Conservation (phyloP, 306 rosid genomes). For the Hippophae gyantsensis region DNA sequence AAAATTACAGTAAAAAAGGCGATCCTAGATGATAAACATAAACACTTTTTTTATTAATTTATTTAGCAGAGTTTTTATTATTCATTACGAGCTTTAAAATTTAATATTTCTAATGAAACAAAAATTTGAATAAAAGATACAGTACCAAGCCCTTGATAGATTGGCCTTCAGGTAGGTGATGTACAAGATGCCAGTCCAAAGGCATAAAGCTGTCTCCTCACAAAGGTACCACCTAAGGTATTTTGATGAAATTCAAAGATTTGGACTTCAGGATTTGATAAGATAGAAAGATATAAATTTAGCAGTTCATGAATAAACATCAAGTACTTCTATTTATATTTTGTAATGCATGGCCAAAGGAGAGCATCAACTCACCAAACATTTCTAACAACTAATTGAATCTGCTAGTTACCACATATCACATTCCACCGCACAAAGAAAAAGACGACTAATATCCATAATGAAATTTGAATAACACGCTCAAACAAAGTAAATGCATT, state of each 20-base stretch:
- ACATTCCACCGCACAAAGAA: too few relatives aligned
- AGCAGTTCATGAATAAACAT: not conserved
- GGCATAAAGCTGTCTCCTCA: slow-evolving; percentile 81
- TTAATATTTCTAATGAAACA: slow-evolving; percentile 7
- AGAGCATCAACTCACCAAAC: too few relatives aligned
- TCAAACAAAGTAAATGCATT: too few relatives aligned
- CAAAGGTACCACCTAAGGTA: slow-evolving; percentile 84
- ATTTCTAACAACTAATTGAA: too few relatives aligned
- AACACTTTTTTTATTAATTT: not conserved
- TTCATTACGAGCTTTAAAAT: not conserved
- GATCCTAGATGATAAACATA: slow-evolving; percentile 3
- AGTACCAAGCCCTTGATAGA: slow-evolving; percentile 66
- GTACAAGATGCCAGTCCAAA: slow-evolving; percentile 80
- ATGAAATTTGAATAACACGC: too few relatives aligned
- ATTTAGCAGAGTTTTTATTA: not conserved
- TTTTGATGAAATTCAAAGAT: slow-evolving; percentile 21
- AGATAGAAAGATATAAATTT: not conserved
- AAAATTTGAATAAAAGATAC: slow-evolving; percentile 20
- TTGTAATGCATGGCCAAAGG: too few relatives aligned
- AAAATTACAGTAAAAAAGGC: slow-evolving; percentile 1
- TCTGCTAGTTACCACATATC: too few relatives aligned
- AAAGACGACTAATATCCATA: too few relatives aligned
- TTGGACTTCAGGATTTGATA: not conserved
- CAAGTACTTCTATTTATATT: not conserved
- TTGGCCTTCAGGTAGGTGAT: slow-evolving; percentile 63